Evolutionary conservation across 2,329 filamentous ascomycete species (phyloP).

Genomic region (Cytospora mali): DNA sequence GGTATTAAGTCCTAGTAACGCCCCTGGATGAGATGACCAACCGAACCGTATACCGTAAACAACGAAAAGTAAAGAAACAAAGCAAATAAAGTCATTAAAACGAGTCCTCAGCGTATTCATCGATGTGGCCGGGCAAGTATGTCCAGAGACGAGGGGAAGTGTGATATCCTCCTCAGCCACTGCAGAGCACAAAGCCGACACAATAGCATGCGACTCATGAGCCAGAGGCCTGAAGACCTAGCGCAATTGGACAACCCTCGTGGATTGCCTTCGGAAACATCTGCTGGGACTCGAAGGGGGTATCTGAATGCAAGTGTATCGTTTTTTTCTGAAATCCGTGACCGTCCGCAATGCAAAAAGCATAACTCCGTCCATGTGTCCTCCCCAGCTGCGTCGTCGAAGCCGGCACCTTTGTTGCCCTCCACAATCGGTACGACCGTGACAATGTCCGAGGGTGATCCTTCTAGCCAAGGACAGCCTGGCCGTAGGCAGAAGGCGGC

Average conservation of each 20-base stretch:
- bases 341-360: constrained; percentile 27
- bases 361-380: constrained; percentile 22
- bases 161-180: not conserved
- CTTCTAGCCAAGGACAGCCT: constrained; percentile 56
- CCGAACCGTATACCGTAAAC: constrained; percentile 30
- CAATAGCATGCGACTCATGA: not conserved
- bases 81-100: constrained; percentile 24
- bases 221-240: not conserved
- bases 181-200: not conserved
- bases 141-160: constrained; percentile 8
- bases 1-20: constrained; percentile 28
- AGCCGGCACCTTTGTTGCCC: not conserved
- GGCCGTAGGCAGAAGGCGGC: constrained; percentile 49
- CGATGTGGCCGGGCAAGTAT: not conserved
- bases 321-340: constrained; percentile 28
- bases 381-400: constrained; percentile 3
- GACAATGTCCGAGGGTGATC: constrained; percentile 27
- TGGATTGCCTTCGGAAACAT: constrained; percentile 15
- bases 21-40: constrained; percentile 25
- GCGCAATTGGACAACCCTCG: constrained; percentile 1
- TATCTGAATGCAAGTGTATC: constrained; percentile 30
- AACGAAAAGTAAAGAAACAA: constrained; percentile 31
- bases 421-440: not conserved
- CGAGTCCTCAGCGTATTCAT: constrained; percentile 19
- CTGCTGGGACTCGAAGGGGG: constrained; percentile 26